A percentile compares a stretch with the other conserved stretches of the same genome.
Conservation (phyloP, 1,139 yeast genomes). For the Sugiyamaella sp. region DNA sequence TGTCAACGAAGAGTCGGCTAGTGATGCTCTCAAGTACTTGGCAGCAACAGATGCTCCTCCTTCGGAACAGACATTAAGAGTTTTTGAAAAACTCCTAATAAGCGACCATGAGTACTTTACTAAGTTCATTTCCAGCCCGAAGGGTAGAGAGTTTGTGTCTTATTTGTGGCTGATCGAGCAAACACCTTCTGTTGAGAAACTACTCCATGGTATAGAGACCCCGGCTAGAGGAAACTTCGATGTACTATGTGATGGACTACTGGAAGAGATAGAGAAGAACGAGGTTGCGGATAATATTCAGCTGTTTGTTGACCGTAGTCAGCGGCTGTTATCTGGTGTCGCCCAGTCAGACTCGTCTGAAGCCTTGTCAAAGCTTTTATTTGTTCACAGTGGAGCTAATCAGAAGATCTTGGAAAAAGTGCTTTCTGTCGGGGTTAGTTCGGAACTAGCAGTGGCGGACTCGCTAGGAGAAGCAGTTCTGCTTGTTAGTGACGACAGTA, state of each 20-base stretch:
- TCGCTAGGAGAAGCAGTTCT: constrained; percentile 14
- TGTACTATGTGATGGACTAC: constrained; percentile 26
- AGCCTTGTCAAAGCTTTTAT: constrained; percentile 32
- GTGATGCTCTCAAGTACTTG: constrained; percentile 27
- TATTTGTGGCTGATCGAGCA: constrained; percentile 28
- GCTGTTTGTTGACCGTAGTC: constrained; percentile 27
- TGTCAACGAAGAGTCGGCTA: constrained; percentile 28
- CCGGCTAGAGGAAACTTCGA: constrained; percentile 24
- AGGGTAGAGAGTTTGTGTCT: constrained; percentile 29
- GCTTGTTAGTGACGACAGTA: not conserved
- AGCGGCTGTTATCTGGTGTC: constrained; percentile 23
- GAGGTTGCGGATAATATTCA: constrained; percentile 23
- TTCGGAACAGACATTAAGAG: not conserved
- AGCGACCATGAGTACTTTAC: constrained; percentile 21
- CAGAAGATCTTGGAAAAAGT: constrained; percentile 5
- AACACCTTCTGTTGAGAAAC: constrained; percentile 25
- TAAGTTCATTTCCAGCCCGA: constrained; percentile 26
- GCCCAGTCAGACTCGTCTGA: constrained; percentile 18
- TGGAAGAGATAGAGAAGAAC: constrained; percentile 16
- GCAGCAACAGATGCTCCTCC: constrained; percentile 5
- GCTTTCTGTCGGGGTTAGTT: not conserved
- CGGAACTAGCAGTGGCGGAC: constrained; percentile 15
- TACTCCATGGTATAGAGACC: constrained; percentile 26
- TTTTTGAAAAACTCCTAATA: constrained; percentile 8
- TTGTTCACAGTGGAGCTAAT: constrained; percentile 42